Evolutionary conservation across 768 basidiomycete species (phyloP), one percentile per base, ranked within the genome.

Genomic region (Phallus indusiatus): DNA sequence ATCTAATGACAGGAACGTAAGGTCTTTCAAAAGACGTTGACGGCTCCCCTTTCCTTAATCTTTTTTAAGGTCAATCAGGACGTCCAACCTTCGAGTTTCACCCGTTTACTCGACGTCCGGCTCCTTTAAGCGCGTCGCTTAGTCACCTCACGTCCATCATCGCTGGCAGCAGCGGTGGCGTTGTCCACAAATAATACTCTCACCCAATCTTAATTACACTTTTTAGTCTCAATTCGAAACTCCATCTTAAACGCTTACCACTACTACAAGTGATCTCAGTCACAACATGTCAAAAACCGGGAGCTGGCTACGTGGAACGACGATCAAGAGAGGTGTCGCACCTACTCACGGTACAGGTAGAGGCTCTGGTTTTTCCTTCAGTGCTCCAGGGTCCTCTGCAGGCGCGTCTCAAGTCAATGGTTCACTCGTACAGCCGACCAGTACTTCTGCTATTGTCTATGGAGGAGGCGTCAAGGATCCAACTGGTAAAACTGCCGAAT

Each of bases 401-500:
- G 9, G 8, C 20, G 69, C 75, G 42, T 78, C 86, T 2, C 82
- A 87, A 17, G 81, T 83, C 5, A 80, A 76, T 11, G 88, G 87
- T 0, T 85, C 82, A 1, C 80, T 84, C 63, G 74, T 86, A 6
- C 85, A 85, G 66, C 42, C 42, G 42, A 14, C 42, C n/a, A 83
- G 82, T 63, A 86, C 89, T 0, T 87, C 88, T 1, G 72, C 80
- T 0, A 88, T 85, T 0, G 73, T 88, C 64, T 90, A 86, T 65
- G 86, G 85, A 33, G 90, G 90, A 20, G 90, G 90, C 17, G 85
- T 93, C 64, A 91, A 91, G 69, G 90, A 93, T 78, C 77, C 83
- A 0, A 89, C 90, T 22, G 90, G 90, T 9, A 77, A 90, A 69
- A 88, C 84, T 0, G 75, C 85, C 2, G 90, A 92, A 67, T 92